Base-by-base conservation (phyloP, 2,329 filamentous ascomycete species). In the Apiospora aurea region DNA sequence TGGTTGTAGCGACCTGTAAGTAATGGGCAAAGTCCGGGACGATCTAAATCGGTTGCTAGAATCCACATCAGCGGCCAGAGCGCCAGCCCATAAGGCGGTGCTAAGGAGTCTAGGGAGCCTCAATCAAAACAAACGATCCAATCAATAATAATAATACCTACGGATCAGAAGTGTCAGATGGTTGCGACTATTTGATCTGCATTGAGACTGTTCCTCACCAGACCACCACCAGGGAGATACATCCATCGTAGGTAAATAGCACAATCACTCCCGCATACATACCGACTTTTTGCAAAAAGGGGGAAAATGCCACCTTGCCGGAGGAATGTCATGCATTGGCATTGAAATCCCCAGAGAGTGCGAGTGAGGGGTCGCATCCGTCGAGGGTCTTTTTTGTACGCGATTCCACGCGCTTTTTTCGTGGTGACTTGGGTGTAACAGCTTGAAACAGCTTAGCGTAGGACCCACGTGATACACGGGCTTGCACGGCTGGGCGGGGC, bases 271-370 rank as follows among this genome's bases (percentile, higher is more conserved):
- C 34, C 11, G 10, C 53, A n/a, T n/a, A n/a, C n/a, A 61, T 61
- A 61, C 18, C 29, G 53, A 61, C 53, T 38, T 34, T 29, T 61
- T 38, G 29, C 29, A 21, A 61, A 61, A 38, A 57, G 2, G 51
- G 8, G 8, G 53, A 61, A 4, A 18, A 64, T 38, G 2, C 13
- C 34, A 14, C 34, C 57, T 21, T 64, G 57, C 29, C 24, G 34
- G 34, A 64, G 57, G 57, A 64, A 64, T 64, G 57, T 41, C n/a
- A 64, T 64, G 57, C 57, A 64, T 64, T 64, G 34, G 57, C 13
- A 64, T 64, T 64, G 57, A 64, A 64, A 64, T 64, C 34, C 34
- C 57, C 21, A 49, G 46, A n/a, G 34, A 61, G 1, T 61, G 34
- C 5, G 4, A 38, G 34, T 38, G 57, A 64, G 57, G 57, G 57